A percentile compares a stretch with the other conserved stretches of the same genome.
Evolutionary conservation across 1,284 basidiomycete species (phyloP).

Genomic region (Ustilago bromivora): DNA sequence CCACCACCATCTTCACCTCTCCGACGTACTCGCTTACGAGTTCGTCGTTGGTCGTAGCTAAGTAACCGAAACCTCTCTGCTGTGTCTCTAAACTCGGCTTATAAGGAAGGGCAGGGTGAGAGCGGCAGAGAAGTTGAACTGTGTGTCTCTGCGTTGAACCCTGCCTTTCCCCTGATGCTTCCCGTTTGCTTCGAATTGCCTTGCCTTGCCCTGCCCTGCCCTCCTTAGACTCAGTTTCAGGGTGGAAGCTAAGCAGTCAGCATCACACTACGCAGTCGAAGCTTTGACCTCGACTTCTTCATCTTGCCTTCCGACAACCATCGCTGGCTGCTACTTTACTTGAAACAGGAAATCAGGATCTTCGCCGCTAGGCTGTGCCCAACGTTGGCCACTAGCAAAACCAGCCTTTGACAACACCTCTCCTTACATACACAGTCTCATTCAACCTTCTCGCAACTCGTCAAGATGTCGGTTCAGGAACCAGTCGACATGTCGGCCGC

Average conservation of each 20-base stretch:
- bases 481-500: constrained; percentile 49
- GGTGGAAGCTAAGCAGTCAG: background rate
- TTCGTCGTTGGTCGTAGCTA: too few species aligned
- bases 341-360: constrained; percentile 1
- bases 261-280: background rate
- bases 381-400: constrained; percentile 1
- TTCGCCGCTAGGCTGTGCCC: constrained; percentile 10
- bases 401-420: constrained; percentile 1
- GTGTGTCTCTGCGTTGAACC: constrained; percentile 7
- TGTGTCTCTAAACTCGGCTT: background rate
- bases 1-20: too few species aligned
- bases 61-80: background rate
- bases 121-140: constrained; percentile 14
- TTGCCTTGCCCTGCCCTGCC: background rate
- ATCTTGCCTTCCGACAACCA: constrained; percentile 3
- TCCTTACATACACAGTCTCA: background rate
- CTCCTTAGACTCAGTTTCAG: background rate
- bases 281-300: background rate
- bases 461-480: constrained; percentile 40
- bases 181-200: background rate
- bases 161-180: background rate
- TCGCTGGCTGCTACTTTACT: background rate
- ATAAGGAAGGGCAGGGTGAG: too few species aligned
- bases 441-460: background rate
- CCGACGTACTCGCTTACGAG: too few species aligned